Base-by-base conservation (phyloP, 2,329 filamentous ascomycete species). In the Pseudogymnoascus sp. region DNA sequence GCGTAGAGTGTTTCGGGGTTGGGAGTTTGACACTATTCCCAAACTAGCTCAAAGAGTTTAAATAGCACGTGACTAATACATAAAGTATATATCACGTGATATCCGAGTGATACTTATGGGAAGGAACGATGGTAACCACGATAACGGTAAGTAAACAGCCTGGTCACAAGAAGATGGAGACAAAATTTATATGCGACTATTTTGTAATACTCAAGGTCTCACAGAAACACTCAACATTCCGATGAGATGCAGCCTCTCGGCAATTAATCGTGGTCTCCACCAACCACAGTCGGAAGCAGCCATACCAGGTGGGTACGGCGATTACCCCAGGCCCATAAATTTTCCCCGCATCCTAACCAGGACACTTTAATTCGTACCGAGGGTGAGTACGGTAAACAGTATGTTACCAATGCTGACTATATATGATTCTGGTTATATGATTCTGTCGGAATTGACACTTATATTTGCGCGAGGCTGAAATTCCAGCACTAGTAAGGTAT, bases 381-480 rank as follows among this genome's bases (percentile, higher is more conserved):
- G 49, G 49, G 28, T 55, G 16, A 55, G 3, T 33, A 12, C 49
- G 49, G 49, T 55, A 55, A 55, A 55, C 25, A 55, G 28, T 8
- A 22, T 11, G 19, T 33, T 30, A 19, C 45, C 45, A 52, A 52
- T 25, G 25, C 25, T n/a, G 4, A 52, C 7, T 55, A 55, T 33
- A 55, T 55, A 16, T 33, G 49, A 55, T 55, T 55, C 49, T 55
- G 49, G 28, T 14, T 55, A 14, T 35, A 55, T 55, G 49, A 55
- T 35, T 55, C 49, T 55, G 49, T 55, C 9, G 9, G n/a, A 55
- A 55, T 55, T 5, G 25, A 11, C 8, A 11, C 8, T 55, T 19
- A 2, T 33, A 12, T 55, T 19, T 55, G 49, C 28, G 28, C 9
- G 49, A 33, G 28, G 49, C 9, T 55, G 16, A 55, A 25, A 33